Conservation (phyloP, 2,329 filamentous ascomycete species). For the Diaporthe sp. region DNA sequence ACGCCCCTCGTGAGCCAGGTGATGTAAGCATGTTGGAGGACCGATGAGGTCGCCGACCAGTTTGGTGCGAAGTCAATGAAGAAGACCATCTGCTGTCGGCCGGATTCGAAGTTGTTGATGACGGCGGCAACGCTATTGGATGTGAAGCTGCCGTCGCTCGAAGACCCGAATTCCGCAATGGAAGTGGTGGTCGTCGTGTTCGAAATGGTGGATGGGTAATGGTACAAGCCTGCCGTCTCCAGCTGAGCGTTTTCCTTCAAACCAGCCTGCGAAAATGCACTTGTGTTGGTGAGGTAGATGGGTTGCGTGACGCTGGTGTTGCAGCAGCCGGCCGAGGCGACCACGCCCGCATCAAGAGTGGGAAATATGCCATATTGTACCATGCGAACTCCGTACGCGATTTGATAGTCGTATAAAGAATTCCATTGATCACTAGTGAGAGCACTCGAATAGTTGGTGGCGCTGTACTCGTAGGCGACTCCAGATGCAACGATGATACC, state of each 20-base stretch:
- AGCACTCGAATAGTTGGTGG: constrained; percentile 18
- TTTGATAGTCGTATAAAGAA: constrained; percentile 16
- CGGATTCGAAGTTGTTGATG: constrained; percentile 23
- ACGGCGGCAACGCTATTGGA: constrained; percentile 9
- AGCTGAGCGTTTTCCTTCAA: not conserved
- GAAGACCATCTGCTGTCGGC: constrained; percentile 27
- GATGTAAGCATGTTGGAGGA: constrained; percentile 16
- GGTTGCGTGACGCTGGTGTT: constrained; percentile 9
- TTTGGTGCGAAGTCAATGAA: constrained; percentile 18
- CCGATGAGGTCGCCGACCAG: constrained; percentile 20
- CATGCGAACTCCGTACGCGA: constrained; percentile 16
- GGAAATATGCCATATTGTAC: constrained; percentile 25
- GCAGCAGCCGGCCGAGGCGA: constrained; percentile 13
- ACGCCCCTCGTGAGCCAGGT: constrained; percentile 20
- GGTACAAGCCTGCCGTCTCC: constrained; percentile 4
- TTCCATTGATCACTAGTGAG: constrained; percentile 14
- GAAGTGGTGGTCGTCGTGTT: constrained; percentile 5
- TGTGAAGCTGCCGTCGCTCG: constrained; percentile 7
- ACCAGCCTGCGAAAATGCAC: constrained; percentile 12
- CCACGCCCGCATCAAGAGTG: constrained; percentile 7
- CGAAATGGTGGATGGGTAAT: constrained; percentile 20
- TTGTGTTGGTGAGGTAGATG: constrained; percentile 1
- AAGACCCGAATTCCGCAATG: not conserved
- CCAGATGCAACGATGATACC: constrained; percentile 17
- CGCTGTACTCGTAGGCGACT: constrained; percentile 15